Evolutionary conservation across 345 rosid species (phyloP).

Genomic region (Eucalyptus leucophloia): DNA sequence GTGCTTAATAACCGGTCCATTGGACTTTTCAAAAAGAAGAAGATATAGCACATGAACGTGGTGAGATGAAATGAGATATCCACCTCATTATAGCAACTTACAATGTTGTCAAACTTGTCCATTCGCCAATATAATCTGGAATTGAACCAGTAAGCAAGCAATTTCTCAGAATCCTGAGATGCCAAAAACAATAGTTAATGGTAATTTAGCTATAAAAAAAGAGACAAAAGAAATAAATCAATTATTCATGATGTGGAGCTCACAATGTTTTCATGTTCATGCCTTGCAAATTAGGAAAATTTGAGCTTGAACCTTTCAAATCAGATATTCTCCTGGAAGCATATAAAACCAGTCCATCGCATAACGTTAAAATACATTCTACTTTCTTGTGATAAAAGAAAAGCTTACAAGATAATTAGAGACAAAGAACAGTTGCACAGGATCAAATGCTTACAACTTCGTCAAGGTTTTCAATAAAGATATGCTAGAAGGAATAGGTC

Average conservation of each 20-base stretch:
- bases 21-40: not conserved
- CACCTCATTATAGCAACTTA: constrained; percentile 19
- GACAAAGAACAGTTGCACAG: not conserved
- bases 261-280: constrained; percentile 21
- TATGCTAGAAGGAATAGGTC: constrained; percentile 63
- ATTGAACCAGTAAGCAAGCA: constrained; percentile 42
- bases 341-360: not conserved
- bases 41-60: not conserved
- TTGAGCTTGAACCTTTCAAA: constrained; percentile 37
- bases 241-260: constrained; percentile 5
- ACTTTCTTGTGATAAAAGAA: not conserved
- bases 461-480: constrained; percentile 34
- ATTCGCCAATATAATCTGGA: constrained; percentile 23
- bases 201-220: not conserved
- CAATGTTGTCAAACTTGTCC: constrained; percentile 23
- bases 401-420: not conserved
- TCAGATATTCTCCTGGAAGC: constrained; percentile 59
- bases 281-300: constrained; percentile 37
- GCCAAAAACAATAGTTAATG: not conserved
- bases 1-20: not conserved
- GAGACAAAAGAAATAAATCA: not conserved
- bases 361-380: not conserved
- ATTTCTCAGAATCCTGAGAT: constrained; percentile 45
- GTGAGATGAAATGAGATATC: not conserved
- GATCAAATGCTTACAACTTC: constrained; percentile 32